These are phyloP conservation scores for Tilletia horrida DNA, from an alignment of 1,284 basidiomycete genomes.

Conservation along the genomic window DNA sequence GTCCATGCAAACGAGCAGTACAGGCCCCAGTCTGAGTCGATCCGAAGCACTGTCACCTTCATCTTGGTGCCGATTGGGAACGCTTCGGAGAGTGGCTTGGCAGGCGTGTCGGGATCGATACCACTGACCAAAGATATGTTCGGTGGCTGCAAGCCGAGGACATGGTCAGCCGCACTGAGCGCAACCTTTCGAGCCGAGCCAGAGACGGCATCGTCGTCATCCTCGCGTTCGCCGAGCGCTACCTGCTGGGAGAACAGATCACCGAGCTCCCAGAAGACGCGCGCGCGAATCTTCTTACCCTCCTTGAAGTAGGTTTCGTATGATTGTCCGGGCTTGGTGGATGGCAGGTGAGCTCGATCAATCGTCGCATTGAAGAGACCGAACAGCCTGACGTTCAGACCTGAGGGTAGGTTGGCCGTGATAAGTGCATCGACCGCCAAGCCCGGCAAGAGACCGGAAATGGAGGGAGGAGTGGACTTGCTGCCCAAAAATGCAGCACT, in stretches of 20 bases:
- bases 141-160: constrained; percentile 37
- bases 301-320: constrained; percentile 60
- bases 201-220: constrained; percentile 22
- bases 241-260: constrained; percentile 18
- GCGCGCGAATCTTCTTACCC: constrained; percentile 69
- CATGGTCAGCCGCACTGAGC: constrained; percentile 43
- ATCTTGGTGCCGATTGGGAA: constrained; percentile 45
- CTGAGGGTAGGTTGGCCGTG: constrained; percentile 72
- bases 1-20: constrained; percentile 23
- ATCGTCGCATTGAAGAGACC: constrained; percentile 92
- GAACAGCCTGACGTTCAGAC: constrained; percentile 83
- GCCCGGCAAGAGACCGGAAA: constrained; percentile 81
- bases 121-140: constrained; percentile 22
- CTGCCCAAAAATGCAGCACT: constrained; percentile 29
- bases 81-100: constrained; percentile 31
- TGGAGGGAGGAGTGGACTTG: constrained; percentile 54
- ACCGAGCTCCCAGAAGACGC: constrained; percentile 69
- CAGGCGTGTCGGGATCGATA: not conserved
- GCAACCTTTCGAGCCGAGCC: constrained; percentile 39
- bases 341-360: constrained; percentile 73
- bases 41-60: constrained; percentile 36
- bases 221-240: constrained; percentile 24
- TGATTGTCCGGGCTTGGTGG: constrained; percentile 22
- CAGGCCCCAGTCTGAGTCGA: constrained; percentile 49
- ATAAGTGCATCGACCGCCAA: constrained; percentile 78